phyloP scores from a whole-genome alignment of 129 eudicot genomes.

The Glebionis coronaria region DNA sequence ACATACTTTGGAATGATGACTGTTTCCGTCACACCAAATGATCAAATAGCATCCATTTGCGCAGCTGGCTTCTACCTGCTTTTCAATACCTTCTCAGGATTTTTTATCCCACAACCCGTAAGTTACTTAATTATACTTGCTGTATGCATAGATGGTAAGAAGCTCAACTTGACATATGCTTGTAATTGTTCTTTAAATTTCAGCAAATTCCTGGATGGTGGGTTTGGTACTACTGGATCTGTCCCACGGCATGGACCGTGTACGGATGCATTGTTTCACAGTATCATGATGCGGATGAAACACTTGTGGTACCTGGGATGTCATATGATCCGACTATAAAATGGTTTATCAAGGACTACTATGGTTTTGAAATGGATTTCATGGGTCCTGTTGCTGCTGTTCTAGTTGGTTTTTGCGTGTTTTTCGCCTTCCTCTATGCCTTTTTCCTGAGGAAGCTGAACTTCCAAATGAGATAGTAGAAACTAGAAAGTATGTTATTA shows the following conservation, averaged over 20 bases:
- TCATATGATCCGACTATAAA: slow-evolving; percentile 29
- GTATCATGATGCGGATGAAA: slow-evolving; percentile 46
- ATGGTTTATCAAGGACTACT: slow-evolving; percentile 41
- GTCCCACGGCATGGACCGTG: slow-evolving; percentile 85
- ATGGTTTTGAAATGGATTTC: slow-evolving; percentile 60
- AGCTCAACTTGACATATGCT: background rate
- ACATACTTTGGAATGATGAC: slow-evolving; percentile 88
- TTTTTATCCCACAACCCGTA: slow-evolving; percentile 73
- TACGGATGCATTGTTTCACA: slow-evolving; percentile 68
- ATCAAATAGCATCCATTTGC: slow-evolving; percentile 66
- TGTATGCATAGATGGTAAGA: background rate
- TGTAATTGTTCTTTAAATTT: background rate
- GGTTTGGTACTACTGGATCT: slow-evolving; percentile 79
- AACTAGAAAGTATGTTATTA: slow-evolving; percentile 10
- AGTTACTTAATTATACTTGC: no score
- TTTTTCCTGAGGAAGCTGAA: slow-evolving; percentile 58
- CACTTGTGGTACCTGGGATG: slow-evolving; percentile 48
- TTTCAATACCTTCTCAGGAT: slow-evolving; percentile 75
- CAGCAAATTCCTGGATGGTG: slow-evolving; percentile 89
- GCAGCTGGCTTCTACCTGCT: slow-evolving; percentile 68
- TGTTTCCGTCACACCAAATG: slow-evolving; percentile 75
- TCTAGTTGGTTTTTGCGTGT: slow-evolving; percentile 53
- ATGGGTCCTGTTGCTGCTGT: slow-evolving; percentile 73
- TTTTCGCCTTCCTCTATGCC: slow-evolving; percentile 66
- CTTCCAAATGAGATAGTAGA: slow-evolving; percentile 63